A percentile compares a stretch with the other conserved stretches of the same genome.
phyloP scores from a whole-genome alignment of 2,329 filamentous ascomycete species.

The Ophiobolus disseminans region DNA sequence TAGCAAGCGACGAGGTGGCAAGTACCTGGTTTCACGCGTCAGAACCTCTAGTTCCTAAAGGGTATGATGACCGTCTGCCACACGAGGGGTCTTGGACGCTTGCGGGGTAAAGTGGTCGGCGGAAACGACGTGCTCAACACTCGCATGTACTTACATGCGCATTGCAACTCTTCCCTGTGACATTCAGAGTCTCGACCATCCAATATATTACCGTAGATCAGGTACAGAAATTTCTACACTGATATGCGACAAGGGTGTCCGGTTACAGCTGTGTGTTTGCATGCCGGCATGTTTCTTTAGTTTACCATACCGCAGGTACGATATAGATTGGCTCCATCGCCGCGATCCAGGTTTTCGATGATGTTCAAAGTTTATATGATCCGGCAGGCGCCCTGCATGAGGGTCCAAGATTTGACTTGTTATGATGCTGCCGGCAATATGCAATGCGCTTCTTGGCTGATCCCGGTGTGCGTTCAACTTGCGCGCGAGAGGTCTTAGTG shows the following conservation, averaged over 20 bases:
- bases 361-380: not conserved
- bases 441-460: constrained; percentile 1
- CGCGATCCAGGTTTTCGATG: not conserved
- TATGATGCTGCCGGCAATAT: constrained; percentile 2
- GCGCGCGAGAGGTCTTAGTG: not conserved
- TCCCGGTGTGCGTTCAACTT: not conserved
- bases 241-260: not conserved
- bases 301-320: too few species aligned
- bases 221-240: too few species aligned
- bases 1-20: not conserved
- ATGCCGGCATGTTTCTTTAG: not conserved
- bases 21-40: constrained; percentile 5
- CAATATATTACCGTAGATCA: constrained; percentile 1
- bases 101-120: constrained; percentile 8
- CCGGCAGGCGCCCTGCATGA: not conserved
- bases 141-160: not conserved
- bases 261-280: not conserved
- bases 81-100: not conserved
- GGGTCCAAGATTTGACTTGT: constrained; percentile 6
- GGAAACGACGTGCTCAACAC: too few species aligned
- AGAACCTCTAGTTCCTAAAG: constrained; percentile 8
- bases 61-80: constrained; percentile 2
- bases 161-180: not conserved
- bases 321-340: constrained; percentile 9
- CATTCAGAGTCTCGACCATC: constrained; percentile 4